phyloP scores from a whole-genome alignment of 78 protist species.

The slime mould (Dictyostelium discoideum) region dicty_2.7 NC_007089.4:3923001-3923500 shows the following conservation, averaged over 20 bases:
- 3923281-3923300: too few species aligned
- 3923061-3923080: neutral
- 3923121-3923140: neutral
- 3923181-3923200: neutral
- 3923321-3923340: neutral
- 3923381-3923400: neutral
- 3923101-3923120: neutral
- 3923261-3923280: neutral
- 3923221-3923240: neutral
- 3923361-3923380: too few species aligned
- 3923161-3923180: neutral
- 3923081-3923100: neutral
- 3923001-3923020: neutral
- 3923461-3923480: neutral
- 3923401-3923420: neutral
- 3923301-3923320: too few species aligned
- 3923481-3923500: neutral
- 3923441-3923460: too few species aligned
- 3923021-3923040: constrained; percentile 4
- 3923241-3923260: neutral
- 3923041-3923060: neutral
- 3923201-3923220: neutral
- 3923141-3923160: neutral
- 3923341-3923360: too few species aligned
- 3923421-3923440: neutral